phyloP scores from a whole-genome alignment of 306 rosid species.

The Coriaria nepalensis region DNA sequence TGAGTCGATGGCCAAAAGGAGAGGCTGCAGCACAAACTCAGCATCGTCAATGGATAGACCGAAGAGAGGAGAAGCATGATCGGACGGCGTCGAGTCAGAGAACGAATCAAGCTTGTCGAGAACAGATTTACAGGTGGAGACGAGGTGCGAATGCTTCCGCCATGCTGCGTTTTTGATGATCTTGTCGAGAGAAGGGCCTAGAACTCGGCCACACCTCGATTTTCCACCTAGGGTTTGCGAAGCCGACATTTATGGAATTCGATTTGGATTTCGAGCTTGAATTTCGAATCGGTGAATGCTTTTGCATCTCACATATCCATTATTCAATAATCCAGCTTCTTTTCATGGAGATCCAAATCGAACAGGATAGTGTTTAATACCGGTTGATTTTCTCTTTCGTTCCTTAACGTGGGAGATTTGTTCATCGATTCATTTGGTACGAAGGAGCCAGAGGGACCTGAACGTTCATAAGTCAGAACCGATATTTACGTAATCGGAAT shows the following conservation, averaged over 20 bases:
- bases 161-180: conserved; percentile 93
- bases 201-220: conserved; percentile 73
- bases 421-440: no score
- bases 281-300: no score
- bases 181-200: conserved; percentile 91
- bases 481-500: no score
- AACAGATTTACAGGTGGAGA: conserved; percentile 76
- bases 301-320: no score
- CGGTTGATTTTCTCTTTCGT: no score
- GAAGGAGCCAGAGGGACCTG: no score
- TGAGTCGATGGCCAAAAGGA: conserved; percentile 67
- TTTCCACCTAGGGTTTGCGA: conserved; percentile 88
- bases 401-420: no score
- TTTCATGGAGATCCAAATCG: no score
- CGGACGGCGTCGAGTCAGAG: conserved; percentile 21
- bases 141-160: conserved; percentile 95
- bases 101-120: conserved; percentile 85
- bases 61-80: conserved; percentile 38
- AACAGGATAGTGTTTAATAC: no score
- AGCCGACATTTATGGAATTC: conserved; percentile 48
- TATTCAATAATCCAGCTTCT: no score
- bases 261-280: conserved; percentile 1
- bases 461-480: no score
- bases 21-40: conserved; percentile 59
- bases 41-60: conserved; percentile 63